A percentile compares a stretch with the other conserved stretches of the same genome.
Evolutionary conservation across 2,329 filamentous ascomycete genomes (phyloP).

Genomic region (Emmonsiellopsis sp.): DNA sequence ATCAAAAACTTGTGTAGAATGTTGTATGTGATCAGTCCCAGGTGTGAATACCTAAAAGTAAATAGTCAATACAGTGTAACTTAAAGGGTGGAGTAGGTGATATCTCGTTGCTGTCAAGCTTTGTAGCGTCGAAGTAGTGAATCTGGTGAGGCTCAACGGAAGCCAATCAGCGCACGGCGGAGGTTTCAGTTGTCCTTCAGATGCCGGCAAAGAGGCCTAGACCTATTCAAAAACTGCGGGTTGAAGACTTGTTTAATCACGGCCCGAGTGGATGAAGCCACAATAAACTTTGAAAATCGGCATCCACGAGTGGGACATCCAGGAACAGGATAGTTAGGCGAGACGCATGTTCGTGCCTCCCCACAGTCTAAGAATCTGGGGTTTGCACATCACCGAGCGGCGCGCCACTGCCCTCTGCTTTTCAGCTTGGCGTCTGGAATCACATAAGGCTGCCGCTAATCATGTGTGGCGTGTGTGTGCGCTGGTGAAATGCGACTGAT

Average conservation of each 20-base stretch:
- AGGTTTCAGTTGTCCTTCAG: background rate
- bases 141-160: background rate
- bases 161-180: background rate
- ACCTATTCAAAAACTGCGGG: background rate
- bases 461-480: no score
- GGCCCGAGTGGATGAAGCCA: background rate
- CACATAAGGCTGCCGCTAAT: no score
- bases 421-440: no score
- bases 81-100: background rate
- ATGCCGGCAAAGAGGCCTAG: background rate
- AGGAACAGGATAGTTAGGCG: slow-evolving; percentile 9
- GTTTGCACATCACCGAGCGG: background rate
- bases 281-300: background rate
- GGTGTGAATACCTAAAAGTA: background rate
- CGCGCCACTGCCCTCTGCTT: background rate
- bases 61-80: background rate
- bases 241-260: background rate
- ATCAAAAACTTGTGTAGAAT: no score
- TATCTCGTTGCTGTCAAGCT: background rate
- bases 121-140: background rate
- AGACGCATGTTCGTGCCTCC: background rate
- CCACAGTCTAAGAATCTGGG: background rate
- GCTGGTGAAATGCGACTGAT: no score
- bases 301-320: background rate
- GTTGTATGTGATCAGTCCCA: no score